phyloP scores from a whole-genome alignment of 352 stramenopile genomes.

The Peronospora destructor region DNA sequence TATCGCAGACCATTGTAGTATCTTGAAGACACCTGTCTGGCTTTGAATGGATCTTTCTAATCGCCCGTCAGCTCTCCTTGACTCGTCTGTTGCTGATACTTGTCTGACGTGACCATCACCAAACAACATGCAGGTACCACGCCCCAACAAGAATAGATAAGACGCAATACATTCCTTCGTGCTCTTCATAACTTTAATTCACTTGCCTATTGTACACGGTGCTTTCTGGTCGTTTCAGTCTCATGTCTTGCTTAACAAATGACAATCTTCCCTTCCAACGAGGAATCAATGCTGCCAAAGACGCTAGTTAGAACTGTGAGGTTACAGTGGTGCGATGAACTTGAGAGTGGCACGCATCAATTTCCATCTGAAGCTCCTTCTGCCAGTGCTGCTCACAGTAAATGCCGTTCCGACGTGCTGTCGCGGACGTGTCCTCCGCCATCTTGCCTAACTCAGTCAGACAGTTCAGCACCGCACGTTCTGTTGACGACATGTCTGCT shows the following conservation, averaged over 20 bases:
- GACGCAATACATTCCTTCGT: conserved; percentile 19
- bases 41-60: no score
- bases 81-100: no score
- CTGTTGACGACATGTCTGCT: conserved; percentile 7
- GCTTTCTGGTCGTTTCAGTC: background rate
- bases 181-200: conserved; percentile 19
- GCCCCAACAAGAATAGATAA: background rate
- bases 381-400: conserved; percentile 33
- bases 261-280: conserved; percentile 7
- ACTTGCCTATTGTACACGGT: conserved; percentile 6
- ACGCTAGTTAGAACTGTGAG: conserved; percentile 13
- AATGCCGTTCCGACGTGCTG: conserved; percentile 40
- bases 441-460: conserved; percentile 49
- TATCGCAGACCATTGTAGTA: no score
- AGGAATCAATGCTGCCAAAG: conserved; percentile 4
- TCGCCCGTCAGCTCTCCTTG: no score
- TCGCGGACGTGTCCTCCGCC: conserved; percentile 45
- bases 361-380: conserved; percentile 26
- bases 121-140: no score
- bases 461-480: conserved; percentile 19
- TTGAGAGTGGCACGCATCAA: conserved; percentile 18
- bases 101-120: no score
- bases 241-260: background rate
- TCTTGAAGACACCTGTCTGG: no score
- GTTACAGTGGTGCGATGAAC: conserved; percentile 7